phyloP scores from a whole-genome alignment of 176 grass and related monocot species.

The Hsuehochloa calcarea region DNA sequence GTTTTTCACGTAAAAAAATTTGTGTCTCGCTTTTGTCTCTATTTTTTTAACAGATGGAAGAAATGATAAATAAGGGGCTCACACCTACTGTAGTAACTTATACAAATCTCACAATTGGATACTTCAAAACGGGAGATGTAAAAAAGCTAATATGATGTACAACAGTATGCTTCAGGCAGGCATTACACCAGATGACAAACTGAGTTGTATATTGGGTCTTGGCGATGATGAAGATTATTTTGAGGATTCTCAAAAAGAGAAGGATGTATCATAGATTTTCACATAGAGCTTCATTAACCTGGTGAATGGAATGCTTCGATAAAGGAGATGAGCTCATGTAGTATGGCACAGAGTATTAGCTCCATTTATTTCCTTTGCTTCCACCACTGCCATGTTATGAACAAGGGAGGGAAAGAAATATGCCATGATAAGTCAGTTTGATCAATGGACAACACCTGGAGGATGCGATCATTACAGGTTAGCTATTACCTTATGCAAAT shows the following conservation, averaged over 20 bases:
- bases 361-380: not conserved
- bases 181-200: constrained; percentile 50
- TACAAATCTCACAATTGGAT: constrained; percentile 55
- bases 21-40: too few species aligned
- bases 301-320: not conserved
- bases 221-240: constrained; percentile 2
- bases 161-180: constrained; percentile 48
- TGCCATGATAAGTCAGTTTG: not conserved
- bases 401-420: not conserved
- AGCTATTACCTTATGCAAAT: not conserved
- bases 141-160: constrained; percentile 29
- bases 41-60: too few species aligned
- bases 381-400: not conserved
- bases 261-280: constrained; percentile 5
- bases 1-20: too few species aligned
- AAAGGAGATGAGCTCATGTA: not conserved
- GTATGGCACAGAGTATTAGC: not conserved
- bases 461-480: not conserved
- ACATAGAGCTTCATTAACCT: not conserved
- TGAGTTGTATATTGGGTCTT: constrained; percentile 37
- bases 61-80: constrained; percentile 55
- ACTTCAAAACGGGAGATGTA: constrained; percentile 43
- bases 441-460: not conserved
- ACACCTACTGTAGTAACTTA: constrained; percentile 62
- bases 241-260: constrained; percentile 14